Percentiles rank a stretch among this genome's conserved stretches.
Evolutionary conservation across 208 protist genomes (phyloP).

Genomic region (Crithidia fasciculata): DNA sequence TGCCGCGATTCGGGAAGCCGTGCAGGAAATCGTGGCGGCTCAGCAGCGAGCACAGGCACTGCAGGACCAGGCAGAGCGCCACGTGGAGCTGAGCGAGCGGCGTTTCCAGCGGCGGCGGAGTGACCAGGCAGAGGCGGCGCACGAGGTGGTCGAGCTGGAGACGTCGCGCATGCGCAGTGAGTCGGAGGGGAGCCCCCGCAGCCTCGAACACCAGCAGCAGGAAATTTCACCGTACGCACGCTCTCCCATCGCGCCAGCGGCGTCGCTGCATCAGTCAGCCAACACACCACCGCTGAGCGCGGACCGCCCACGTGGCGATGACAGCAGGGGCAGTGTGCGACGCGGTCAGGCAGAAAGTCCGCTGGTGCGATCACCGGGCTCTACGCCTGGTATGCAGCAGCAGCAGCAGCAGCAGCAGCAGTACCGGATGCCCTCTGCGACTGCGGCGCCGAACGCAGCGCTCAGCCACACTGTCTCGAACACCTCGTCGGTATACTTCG

Average conservation of each 20-base stretch:
- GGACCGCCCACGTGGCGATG: background rate
- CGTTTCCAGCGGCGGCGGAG: constrained; percentile 37
- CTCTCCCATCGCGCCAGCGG: background rate
- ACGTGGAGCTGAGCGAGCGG: constrained; percentile 37
- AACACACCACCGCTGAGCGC: constrained; percentile 1
- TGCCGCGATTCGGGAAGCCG: constrained; percentile 68
- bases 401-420: background rate
- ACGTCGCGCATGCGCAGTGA: constrained; percentile 28
- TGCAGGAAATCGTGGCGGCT: constrained; percentile 62
- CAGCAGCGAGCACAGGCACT: constrained; percentile 40
- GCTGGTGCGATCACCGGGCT: background rate
- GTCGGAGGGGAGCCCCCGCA: background rate
- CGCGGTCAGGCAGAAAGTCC: constrained; percentile 5
- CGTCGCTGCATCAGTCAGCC: background rate
- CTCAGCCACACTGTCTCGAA: constrained; percentile 19
- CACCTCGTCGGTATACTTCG: constrained; percentile 35
- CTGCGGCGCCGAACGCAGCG: constrained; percentile 6
- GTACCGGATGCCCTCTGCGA: constrained; percentile 1
- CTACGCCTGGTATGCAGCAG: background rate
- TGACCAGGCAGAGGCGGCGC: constrained; percentile 36
- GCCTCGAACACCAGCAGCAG: background rate
- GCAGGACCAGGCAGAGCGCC: constrained; percentile 40
- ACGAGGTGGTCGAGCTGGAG: constrained; percentile 32
- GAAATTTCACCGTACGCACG: too few relatives aligned
- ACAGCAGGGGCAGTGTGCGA: background rate